Percentiles rank a stretch among this genome's conserved stretches.
phyloP scores from a whole-genome alignment of 768 basidiomycete species.

The Tylopilus subfusipes region DNA sequence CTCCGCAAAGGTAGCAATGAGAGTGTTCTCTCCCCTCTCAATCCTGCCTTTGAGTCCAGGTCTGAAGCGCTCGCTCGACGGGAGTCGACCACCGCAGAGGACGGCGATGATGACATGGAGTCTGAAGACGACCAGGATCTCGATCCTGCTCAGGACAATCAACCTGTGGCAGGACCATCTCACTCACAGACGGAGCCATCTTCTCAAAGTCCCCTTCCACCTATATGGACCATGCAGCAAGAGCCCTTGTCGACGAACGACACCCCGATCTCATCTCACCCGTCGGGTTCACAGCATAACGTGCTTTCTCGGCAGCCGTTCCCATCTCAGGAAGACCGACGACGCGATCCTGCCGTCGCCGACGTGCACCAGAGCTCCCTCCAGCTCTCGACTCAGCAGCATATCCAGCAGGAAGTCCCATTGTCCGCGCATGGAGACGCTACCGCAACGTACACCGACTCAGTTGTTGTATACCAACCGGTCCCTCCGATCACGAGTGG shows the following conservation, averaged over 20 bases:
- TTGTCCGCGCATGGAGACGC: constrained; percentile 26
- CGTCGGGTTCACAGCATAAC: constrained; percentile 26
- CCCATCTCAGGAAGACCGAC: constrained; percentile 25
- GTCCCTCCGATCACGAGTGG: constrained; percentile 32
- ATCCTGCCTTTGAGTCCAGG: constrained; percentile 37
- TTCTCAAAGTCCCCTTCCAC: constrained; percentile 31
- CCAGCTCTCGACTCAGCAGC: constrained; percentile 30
- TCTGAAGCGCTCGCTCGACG: constrained; percentile 28
- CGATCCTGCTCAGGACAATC: constrained; percentile 24
- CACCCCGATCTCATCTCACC: constrained; percentile 33
- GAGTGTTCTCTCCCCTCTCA: constrained; percentile 38
- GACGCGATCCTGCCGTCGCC: constrained; percentile 23
- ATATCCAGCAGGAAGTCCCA: constrained; percentile 31
- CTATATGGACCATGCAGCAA: constrained; percentile 34
- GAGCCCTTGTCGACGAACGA: constrained; percentile 26
- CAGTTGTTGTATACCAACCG: constrained; percentile 33
- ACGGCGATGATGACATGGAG: constrained; percentile 35
- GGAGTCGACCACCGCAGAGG: constrained; percentile 29
- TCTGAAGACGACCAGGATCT: constrained; percentile 35
- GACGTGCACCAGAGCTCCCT: constrained; percentile 29
- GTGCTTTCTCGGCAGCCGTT: constrained; percentile 31
- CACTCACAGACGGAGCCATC: constrained; percentile 26
- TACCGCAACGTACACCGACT: constrained; percentile 23
- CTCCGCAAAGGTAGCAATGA: constrained; percentile 37
- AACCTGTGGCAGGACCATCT: constrained; percentile 27